These are phyloP conservation scores for Parathielavia appendiculata DNA, from an alignment of 495 filamentous ascomycete species.

Conservation along the genomic window DNA sequence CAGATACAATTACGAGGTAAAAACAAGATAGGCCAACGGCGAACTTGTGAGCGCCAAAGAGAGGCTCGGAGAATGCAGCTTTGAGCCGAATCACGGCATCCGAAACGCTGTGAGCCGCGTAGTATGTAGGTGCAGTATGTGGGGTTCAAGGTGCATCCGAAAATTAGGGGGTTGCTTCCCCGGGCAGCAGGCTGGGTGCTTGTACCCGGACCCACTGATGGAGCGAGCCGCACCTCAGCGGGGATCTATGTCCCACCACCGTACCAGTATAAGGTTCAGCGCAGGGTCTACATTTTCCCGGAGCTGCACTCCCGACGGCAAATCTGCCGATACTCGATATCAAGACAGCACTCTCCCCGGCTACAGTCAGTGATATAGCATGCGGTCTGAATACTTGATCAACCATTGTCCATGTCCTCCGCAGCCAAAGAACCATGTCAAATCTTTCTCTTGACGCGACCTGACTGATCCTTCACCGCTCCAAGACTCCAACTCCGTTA, in stretches of 20 bases:
- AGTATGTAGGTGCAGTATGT: no score
- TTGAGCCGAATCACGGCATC: not conserved
- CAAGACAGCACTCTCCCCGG: constrained; percentile 9
- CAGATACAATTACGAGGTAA: not conserved
- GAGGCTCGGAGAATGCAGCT: not conserved
- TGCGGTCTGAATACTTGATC: not conserved
- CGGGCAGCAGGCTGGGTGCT: no score
- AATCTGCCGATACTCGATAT: constrained; percentile 18
- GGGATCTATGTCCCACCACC: constrained; percentile 9
- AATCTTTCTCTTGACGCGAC: constrained; percentile 1
- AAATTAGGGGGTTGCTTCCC: no score
- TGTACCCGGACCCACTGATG: no score
- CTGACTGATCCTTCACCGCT: no score
- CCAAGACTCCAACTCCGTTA: no score
- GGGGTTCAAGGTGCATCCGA: no score
- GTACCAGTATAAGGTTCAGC: no score
- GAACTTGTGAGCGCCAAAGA: not conserved
- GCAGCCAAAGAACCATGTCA: not conserved
- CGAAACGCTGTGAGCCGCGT: no score
- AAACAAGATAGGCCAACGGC: not conserved
- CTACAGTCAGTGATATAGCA: not conserved
- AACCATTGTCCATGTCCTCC: not conserved
- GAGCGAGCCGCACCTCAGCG: no score
- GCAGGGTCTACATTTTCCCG: constrained; percentile 34
- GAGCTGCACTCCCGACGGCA: no score